Evolutionary conservation across 805 yeast species (phyloP), one percentile per base, ranked within the genome.

Genomic region (Lachancea lanzarotensis): DNA sequence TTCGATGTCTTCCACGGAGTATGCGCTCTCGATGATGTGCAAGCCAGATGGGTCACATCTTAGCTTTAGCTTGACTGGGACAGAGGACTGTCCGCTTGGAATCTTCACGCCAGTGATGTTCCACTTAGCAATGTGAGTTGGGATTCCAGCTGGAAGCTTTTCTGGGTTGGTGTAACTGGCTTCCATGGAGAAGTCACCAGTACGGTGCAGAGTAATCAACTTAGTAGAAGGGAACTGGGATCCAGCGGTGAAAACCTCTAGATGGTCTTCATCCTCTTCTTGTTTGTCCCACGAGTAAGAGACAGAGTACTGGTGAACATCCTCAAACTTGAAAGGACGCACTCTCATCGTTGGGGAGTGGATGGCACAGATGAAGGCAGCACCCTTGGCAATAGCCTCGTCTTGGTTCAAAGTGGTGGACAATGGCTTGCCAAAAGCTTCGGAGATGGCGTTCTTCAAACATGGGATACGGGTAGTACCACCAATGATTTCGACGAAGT

Each of bases 331-430:
- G 84, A 93, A 93, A 56, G 96, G 96, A 73, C 98, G 85, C 43
- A 93, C 98, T 74, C 98, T 86, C 61, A 93, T 81, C 54, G 97
- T 90, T 71, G 98, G 98, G 30, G 98, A 91, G 77, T 90, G 98
- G 74, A 89, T 86, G 56, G 98, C 99, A 71, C 98, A 93, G 63
- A 93, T 85, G 72, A 93, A 93, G 40, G 98, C 96, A 60, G 96
- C 95, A 75, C 99, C 99, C 71, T 91, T 87, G 46, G 98, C 98
- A 67, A 91, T 84, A 52, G 98, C 96, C 78, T 93, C 99, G 67
- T 93, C 99, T 74, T 90, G 97, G 79, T 93, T 93, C 72, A 95
- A 80, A 57, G 98, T 95, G 75, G 85, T 84, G 34, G 96, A 86
- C 65, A 93, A 75, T 59, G 74, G 82, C 73, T 85, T 85, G 67